phyloP scores from a whole-genome alignment of 2,329 filamentous ascomycete species.

The Colletotrichum filicis region DNA sequence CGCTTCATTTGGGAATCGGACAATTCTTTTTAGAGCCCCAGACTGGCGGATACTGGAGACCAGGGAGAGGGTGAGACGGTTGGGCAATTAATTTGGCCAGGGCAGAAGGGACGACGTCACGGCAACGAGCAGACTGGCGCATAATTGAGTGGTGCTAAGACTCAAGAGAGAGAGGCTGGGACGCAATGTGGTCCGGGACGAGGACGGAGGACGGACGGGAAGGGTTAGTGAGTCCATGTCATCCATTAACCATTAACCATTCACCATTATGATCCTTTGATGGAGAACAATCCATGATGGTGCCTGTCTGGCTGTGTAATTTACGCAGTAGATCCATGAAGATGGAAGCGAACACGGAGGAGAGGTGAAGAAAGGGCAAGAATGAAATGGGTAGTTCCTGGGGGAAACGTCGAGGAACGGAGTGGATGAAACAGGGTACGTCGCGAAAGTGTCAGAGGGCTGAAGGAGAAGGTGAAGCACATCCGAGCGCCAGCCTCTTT shows the following conservation, averaged over 20 bases:
- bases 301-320: no score
- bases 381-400: neutral
- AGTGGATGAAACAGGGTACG: constrained; percentile 43
- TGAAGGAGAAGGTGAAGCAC: constrained; percentile 41
- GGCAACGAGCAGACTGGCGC: neutral
- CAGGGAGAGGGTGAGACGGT: neutral
- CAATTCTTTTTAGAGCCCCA: constrained; percentile 5
- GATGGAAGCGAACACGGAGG: neutral
- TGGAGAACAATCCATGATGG: no score
- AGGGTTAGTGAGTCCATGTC: neutral
- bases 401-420: neutral
- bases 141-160: neutral
- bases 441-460: constrained; percentile 46
- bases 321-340: neutral
- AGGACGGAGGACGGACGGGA: neutral
- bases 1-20: constrained; percentile 13
- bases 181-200: neutral
- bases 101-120: constrained; percentile 13
- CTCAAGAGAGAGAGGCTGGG: neutral
- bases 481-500: constrained; percentile 33
- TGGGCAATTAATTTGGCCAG: neutral
- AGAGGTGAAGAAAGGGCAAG: no score
- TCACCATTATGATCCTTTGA: no score
- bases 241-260: no score
- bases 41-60: constrained; percentile 3